phyloP scores from a whole-genome alignment of 106 monocot genomes.

The Chionographis japonica region DNA sequence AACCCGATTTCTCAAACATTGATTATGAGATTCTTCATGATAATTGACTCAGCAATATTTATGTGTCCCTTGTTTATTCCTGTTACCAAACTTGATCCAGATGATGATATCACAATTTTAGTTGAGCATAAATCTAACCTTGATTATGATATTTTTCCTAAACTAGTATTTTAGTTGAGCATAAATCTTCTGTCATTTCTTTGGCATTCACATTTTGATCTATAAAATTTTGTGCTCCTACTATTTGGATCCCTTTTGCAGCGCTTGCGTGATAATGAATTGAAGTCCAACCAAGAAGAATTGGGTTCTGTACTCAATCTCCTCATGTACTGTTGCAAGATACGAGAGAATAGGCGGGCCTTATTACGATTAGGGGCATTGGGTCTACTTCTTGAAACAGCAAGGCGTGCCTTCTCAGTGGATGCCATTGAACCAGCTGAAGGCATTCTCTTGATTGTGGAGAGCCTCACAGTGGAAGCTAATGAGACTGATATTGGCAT shows the following conservation, averaged over 20 bases:
- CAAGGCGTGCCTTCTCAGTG: slow-evolving; percentile 81
- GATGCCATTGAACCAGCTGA: slow-evolving; percentile 98
- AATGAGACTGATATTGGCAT: slow-evolving; percentile 87
- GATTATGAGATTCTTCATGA: no score
- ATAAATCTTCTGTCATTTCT: not conserved
- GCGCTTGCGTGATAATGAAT: slow-evolving; percentile 69
- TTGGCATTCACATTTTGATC: not conserved
- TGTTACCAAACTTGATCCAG: no score
- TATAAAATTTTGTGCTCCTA: not conserved
- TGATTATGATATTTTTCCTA: no score
- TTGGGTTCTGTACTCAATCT: slow-evolving; percentile 81
- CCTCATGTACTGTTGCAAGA: slow-evolving; percentile 96
- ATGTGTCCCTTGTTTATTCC: no score
- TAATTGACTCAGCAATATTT: no score
- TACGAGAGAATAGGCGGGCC: slow-evolving; percentile 79
- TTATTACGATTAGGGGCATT: slow-evolving; percentile 73
- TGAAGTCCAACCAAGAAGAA: slow-evolving; percentile 92
- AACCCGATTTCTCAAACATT: no score
- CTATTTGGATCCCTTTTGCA: slow-evolving; percentile 19
- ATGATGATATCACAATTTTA: no score
- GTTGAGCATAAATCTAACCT: not conserved
- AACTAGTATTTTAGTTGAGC: no score
- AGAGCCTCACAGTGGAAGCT: slow-evolving; percentile 88
- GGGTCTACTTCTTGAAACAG: slow-evolving; percentile 86
- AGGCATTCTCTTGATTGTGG: slow-evolving; percentile 91